Conservation (phyloP, 345 rosid genomes). For the Eucalyptus lansdowneana region DNA sequence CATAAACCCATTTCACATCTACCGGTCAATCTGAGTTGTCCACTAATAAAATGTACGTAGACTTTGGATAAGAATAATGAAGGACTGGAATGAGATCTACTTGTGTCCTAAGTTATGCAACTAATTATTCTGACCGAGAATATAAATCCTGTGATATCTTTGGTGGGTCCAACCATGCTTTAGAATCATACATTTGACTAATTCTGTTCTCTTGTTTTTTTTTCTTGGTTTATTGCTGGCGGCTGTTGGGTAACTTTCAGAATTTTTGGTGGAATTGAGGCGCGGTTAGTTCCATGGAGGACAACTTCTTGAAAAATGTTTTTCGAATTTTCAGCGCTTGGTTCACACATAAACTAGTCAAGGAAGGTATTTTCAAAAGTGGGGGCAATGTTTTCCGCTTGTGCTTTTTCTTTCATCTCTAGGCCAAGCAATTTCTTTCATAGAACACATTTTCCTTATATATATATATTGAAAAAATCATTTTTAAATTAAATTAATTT, state of each 20-base stretch:
- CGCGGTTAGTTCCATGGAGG: not conserved
- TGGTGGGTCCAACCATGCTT: not conserved
- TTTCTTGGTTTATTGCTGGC: not conserved
- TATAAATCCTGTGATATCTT: not conserved
- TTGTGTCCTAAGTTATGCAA: not conserved
- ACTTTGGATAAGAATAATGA: not conserved
- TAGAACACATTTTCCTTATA: too few species aligned
- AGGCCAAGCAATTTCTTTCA: too few species aligned
- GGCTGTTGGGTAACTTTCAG: not conserved
- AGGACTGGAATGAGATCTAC: not conserved
- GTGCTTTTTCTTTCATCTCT: too few species aligned
- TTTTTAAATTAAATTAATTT: too few species aligned
- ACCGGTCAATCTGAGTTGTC: not conserved
- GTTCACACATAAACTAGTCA: too few species aligned
- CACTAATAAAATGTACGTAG: not conserved
- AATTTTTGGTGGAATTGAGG: not conserved
- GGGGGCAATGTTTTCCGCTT: too few species aligned
- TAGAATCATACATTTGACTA: not conserved
- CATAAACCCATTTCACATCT: not conserved
- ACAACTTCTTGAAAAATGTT: too few species aligned
- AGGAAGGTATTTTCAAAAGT: too few species aligned
- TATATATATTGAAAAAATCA: too few species aligned
- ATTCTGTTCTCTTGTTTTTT: not conserved
- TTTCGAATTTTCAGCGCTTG: accelerated
- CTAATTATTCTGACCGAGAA: not conserved